Evolutionary conservation across 1,139 yeast genomes (phyloP), one percentile per base, ranked within the genome.

Genomic region (Hyphopichia khmerensis): DNA sequence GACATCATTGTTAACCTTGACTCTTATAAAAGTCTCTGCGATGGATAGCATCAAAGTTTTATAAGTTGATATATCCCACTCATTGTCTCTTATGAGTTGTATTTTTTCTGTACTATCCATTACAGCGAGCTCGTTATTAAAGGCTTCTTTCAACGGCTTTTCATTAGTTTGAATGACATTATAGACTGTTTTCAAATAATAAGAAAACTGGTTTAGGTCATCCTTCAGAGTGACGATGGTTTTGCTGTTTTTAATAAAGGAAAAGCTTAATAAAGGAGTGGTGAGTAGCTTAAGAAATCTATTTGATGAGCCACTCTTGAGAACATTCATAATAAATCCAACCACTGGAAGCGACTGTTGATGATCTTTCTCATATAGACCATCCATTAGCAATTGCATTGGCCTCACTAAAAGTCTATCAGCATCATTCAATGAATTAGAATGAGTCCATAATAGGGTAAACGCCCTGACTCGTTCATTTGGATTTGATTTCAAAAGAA

Each of bases 311-410:
- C 88, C 88, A 34, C 76, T 67, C 31, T 72, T 67, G 2, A 80
- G 53, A 2, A 77, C 66, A n/a, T 70, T 67, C 29, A 69, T 63
- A 1, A 87, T 62, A 80, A 93, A 87, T 43, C 78, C 75, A 6
- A 72, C 60, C 1, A 82, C 78, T n/a, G 74, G 64, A 4, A 77
- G 56, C 27, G 67, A 65, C 40, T 70, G 66, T 23, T 75, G 68
- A 14, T 67, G 66, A 39, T 74, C 65, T 2, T 65, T 58, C 32
- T 68, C 73, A 29, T 64, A 56, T 17, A 87, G 56, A 39, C 80
- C 86, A 55, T 89, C 96, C 16, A 88, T 57, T 11, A 88, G 65
- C 4, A 88, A 56, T 46, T 83, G 81, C n/a, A 89, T 61, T 0
- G 96, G 93, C 44, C 84, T 70, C 11, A 75, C 67, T 18, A 89